Evolutionary conservation across 2,329 filamentous ascomycete species (phyloP).

Genomic region (Beauveria varroae): DNA sequence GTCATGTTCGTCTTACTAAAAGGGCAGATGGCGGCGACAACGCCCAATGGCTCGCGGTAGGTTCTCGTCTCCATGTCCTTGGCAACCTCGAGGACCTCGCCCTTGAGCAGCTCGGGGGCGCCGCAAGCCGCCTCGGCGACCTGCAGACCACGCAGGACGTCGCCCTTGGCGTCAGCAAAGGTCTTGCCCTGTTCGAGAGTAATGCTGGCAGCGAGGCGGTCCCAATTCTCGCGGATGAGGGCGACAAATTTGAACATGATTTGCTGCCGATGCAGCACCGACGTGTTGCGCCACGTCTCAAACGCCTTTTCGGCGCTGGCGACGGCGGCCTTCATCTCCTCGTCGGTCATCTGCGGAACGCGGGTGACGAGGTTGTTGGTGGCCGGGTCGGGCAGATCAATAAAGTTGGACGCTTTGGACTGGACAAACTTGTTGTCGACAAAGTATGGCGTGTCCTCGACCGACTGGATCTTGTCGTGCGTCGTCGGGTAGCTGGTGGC

Average conservation of each 20-base stretch:
- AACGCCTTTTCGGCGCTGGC: conserved; percentile 71
- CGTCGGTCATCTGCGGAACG: conserved; percentile 73
- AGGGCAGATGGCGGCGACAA: conserved; percentile 77
- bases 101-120: conserved; percentile 74
- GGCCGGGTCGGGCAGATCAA: conserved; percentile 74
- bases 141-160: conserved; percentile 75
- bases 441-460: conserved; percentile 71
- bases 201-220: conserved; percentile 75
- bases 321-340: conserved; percentile 67
- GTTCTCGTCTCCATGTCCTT: conserved; percentile 86
- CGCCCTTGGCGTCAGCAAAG: conserved; percentile 72
- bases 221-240: conserved; percentile 78
- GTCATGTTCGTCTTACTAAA: conserved; percentile 55
- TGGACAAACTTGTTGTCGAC: conserved; percentile 70
- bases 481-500: conserved; percentile 58
- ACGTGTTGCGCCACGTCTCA: conserved; percentile 63
- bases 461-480: conserved; percentile 62
- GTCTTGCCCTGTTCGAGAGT: conserved; percentile 87
- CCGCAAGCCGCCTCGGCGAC: conserved; percentile 77
- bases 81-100: conserved; percentile 75
- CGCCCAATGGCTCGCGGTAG: conserved; percentile 74
- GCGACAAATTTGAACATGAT: conserved; percentile 83
- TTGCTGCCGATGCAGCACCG: conserved; percentile 66
- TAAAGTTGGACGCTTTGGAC: conserved; percentile 63
- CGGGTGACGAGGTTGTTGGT: conserved; percentile 81